These are phyloP conservation scores for Xylaria castorea DNA, from an alignment of 495 filamentous ascomycete species.

Conservation along the genomic window DNA sequence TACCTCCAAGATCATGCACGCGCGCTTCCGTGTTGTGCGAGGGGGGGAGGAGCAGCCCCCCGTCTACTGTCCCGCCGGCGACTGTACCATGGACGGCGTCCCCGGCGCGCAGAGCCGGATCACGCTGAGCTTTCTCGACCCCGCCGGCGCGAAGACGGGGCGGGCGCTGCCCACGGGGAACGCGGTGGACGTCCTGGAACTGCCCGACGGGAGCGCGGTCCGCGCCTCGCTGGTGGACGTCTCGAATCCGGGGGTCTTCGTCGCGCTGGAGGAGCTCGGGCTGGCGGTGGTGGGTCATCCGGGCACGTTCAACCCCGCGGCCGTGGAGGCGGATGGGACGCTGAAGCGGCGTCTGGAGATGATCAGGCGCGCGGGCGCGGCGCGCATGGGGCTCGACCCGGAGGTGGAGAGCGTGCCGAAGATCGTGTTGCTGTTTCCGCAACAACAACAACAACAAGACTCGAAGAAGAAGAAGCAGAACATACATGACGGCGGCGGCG, in stretches of 20 bases:
- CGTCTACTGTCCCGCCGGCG: constrained; percentile 51
- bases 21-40: constrained; percentile 51
- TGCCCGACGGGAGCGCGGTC: constrained; percentile 61
- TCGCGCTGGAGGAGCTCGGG: constrained; percentile 59
- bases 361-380: constrained; percentile 66
- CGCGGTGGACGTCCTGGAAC: constrained; percentile 58
- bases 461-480: too few species aligned
- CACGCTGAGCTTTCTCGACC: constrained; percentile 66
- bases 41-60: constrained; percentile 47
- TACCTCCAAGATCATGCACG: constrained; percentile 56
- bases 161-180: constrained; percentile 69
- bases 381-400: constrained; percentile 66
- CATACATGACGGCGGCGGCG: too few species aligned
- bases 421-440: constrained; percentile 66
- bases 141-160: constrained; percentile 73
- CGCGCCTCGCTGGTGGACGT: constrained; percentile 59
- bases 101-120: constrained; percentile 63
- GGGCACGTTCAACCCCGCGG: constrained; percentile 57
- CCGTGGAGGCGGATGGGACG: constrained; percentile 53
- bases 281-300: constrained; percentile 40
- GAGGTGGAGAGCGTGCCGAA: constrained; percentile 69
- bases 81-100: constrained; percentile 73
- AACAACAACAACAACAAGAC: too few species aligned
- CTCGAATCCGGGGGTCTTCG: constrained; percentile 71
- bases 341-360: constrained; percentile 62